Conservation (phyloP, 768 basidiomycete genomes). For the Lactifluus rugatus region DNA sequence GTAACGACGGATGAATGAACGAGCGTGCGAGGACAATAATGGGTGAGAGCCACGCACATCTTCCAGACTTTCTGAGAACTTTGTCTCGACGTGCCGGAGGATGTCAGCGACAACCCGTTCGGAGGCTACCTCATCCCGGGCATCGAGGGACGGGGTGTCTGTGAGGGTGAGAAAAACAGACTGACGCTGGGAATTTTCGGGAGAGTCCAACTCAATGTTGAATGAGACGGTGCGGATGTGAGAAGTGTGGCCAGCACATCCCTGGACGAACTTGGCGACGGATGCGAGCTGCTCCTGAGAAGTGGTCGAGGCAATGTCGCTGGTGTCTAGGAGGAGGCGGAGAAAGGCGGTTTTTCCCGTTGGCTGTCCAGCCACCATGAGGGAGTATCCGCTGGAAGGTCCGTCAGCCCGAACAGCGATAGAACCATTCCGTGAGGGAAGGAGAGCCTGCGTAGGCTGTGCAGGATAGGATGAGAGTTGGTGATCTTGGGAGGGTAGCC, state of each 20-base stretch:
- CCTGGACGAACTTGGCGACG: constrained; percentile 76
- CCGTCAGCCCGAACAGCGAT: constrained; percentile 24
- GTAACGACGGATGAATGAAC: constrained; percentile 17
- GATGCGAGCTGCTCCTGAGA: constrained; percentile 69
- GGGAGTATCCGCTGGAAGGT: constrained; percentile 43
- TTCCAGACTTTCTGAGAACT: constrained; percentile 64
- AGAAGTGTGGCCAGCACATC: constrained; percentile 60
- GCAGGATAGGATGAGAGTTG: constrained; percentile 21
- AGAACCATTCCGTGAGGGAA: constrained; percentile 24
- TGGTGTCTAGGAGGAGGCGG: constrained; percentile 76
- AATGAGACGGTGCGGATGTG: constrained; percentile 61
- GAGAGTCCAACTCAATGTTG: constrained; percentile 55
- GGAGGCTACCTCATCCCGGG: constrained; percentile 50
- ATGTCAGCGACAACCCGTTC: constrained; percentile 61
- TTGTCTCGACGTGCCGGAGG: constrained; percentile 58
- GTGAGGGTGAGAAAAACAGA: constrained; percentile 59
- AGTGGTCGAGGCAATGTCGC: constrained; percentile 50
- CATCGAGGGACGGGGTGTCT: constrained; percentile 78
- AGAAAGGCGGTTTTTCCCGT: constrained; percentile 85
- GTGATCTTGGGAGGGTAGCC: constrained; percentile 21
- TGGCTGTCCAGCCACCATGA: constrained; percentile 76
- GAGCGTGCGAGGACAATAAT: not conserved
- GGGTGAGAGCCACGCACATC: constrained; percentile 47
- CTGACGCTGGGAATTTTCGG: constrained; percentile 35
- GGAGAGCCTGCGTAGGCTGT: constrained; percentile 22